These are phyloP conservation scores for Coniochaeta pulveracea DNA, from an alignment of 2,329 filamentous ascomycete genomes.

Conservation along the genomic window DNA sequence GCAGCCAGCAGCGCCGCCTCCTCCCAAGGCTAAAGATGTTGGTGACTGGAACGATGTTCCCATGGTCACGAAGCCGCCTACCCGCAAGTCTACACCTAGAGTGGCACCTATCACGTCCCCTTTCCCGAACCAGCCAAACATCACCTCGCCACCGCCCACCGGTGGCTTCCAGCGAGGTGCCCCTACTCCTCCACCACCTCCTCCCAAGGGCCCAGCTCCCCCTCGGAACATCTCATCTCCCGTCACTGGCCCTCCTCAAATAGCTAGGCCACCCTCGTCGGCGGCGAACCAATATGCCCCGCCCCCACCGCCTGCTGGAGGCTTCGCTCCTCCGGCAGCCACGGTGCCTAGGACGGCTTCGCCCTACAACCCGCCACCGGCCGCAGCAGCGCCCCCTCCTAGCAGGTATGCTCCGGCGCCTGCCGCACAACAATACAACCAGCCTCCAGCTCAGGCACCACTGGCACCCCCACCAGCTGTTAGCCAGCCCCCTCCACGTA, in stretches of 20 bases:
- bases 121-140: slow-evolving; percentile 54
- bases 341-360: slow-evolving; percentile 65
- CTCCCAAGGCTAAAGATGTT: slow-evolving; percentile 59
- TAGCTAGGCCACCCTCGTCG: slow-evolving; percentile 41
- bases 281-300: slow-evolving; percentile 55
- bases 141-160: slow-evolving; percentile 45
- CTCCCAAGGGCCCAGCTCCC: slow-evolving; percentile 66
- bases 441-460: slow-evolving; percentile 13
- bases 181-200: slow-evolving; percentile 66
- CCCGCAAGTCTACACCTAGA: slow-evolving; percentile 64
- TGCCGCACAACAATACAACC: slow-evolving; percentile 38
- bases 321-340: slow-evolving; percentile 29
- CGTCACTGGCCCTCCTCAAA: slow-evolving; percentile 39
- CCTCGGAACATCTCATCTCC: slow-evolving; percentile 62
- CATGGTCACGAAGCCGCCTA: slow-evolving; percentile 65
- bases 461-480: slow-evolving; percentile 28
- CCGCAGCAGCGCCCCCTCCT: slow-evolving; percentile 54
- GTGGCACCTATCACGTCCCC: slow-evolving; percentile 60
- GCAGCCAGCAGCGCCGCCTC: slow-evolving; percentile 55
- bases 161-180: slow-evolving; percentile 50
- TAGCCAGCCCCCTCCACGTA: slow-evolving; percentile 33
- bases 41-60: slow-evolving; percentile 94
- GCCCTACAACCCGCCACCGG: slow-evolving; percentile 72
- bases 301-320: slow-evolving; percentile 23
- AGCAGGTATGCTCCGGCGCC: slow-evolving; percentile 67